Conservation (phyloP, 306 rosid species). For the Glycyrrhiza uralensis region DNA sequence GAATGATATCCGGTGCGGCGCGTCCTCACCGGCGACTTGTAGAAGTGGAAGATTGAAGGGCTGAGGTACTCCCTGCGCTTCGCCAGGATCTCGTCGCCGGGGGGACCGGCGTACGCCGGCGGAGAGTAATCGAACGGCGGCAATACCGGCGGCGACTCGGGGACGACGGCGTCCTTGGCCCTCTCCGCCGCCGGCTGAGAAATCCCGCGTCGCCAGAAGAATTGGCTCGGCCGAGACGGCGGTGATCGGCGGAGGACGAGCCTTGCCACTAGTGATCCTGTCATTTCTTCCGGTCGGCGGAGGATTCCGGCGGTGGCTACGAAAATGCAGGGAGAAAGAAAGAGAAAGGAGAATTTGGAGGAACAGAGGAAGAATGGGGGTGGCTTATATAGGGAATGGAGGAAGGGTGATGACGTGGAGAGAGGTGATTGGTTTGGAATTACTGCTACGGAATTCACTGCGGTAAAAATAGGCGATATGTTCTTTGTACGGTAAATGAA, state of each 20-base stretch:
- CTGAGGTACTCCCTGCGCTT: conserved; percentile 75
- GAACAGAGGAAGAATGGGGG: neutral
- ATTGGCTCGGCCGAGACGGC: neutral
- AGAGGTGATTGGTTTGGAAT: neutral
- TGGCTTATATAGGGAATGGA: conserved; percentile 29
- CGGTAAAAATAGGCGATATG: conserved; percentile 2
- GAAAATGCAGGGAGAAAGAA: conserved; percentile 1
- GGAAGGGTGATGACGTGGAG: conserved; percentile 21
- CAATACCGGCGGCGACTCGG: conserved; percentile 25
- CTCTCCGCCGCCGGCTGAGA: conserved; percentile 42
- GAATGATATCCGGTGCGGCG: conserved; percentile 11
- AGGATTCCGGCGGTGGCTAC: conserved; percentile 9
- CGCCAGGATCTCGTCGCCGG: conserved; percentile 59
- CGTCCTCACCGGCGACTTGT: conserved; percentile 64
- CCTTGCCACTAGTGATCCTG: conserved; percentile 38
- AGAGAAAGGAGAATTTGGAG: neutral
- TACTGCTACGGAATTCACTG: conserved; percentile 1
- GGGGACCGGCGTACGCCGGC: conserved; percentile 66
- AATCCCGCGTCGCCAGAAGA: conserved; percentile 30
- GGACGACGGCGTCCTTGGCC: neutral
- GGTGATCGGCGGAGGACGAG: conserved; percentile 7
- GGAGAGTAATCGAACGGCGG: conserved; percentile 78
- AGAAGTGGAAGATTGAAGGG: conserved; percentile 69
- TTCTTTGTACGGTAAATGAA: neutral
- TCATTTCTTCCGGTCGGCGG: conserved; percentile 35